These are phyloP conservation scores for Lepidium sativum DNA, from an alignment of 345 rosid species.

Conservation along the genomic window DNA sequence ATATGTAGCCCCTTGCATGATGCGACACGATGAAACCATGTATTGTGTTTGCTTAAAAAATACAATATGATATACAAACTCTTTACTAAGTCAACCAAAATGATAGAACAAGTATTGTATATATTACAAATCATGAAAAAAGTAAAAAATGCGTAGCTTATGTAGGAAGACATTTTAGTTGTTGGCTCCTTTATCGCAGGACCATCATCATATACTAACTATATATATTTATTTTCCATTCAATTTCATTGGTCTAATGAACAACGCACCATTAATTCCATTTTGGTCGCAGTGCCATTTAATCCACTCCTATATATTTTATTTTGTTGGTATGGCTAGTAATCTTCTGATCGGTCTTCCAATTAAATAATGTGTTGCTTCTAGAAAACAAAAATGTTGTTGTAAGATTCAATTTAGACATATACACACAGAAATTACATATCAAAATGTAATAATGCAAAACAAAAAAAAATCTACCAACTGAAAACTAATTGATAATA, in stretches of 20 bases:
- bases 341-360: slow-evolving; percentile 3
- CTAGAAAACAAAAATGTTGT: background rate
- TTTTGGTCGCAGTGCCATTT: slow-evolving; percentile 5
- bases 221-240: slow-evolving; percentile 16
- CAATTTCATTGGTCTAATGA: slow-evolving; percentile 15
- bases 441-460: background rate
- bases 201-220: slow-evolving; percentile 22
- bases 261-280: slow-evolving; percentile 6
- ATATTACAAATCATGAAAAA: too few species aligned
- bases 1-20: slow-evolving; percentile 6
- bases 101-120: background rate
- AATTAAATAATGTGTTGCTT: background rate
- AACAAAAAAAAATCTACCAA: background rate
- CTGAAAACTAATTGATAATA: too few species aligned
- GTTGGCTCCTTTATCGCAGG: slow-evolving; percentile 11
- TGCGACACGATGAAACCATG: slow-evolving; percentile 3
- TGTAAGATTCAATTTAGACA: background rate
- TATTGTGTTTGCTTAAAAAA: background rate
- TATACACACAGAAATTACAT: background rate
- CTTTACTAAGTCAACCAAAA: background rate
- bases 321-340: slow-evolving; percentile 9
- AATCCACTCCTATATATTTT: slow-evolving; percentile 7
- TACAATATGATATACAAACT: background rate
- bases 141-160: too few species aligned
- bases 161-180: slow-evolving; percentile 8